Base-by-base conservation (phyloP, 2,329 filamentous ascomycete genomes). In the Reticulascus tulasneorum region DNA sequence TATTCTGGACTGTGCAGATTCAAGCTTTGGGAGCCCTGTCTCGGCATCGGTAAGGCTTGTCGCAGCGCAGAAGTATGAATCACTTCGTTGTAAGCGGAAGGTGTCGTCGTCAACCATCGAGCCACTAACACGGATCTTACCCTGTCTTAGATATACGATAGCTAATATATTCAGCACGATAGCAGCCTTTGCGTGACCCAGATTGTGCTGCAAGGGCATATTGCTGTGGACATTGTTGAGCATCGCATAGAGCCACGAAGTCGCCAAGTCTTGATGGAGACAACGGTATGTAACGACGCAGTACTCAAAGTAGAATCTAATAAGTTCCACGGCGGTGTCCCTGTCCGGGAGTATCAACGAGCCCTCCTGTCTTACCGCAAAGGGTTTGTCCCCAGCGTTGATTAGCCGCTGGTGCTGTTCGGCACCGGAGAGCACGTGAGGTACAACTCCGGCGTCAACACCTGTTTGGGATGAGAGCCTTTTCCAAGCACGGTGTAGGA, bases 241-340 rank as follows among this genome's bases (percentile, higher is more conserved):
- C 29, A 71, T 59, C 4, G 58, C 47, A 18, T 63, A 53, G 9
- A 71, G 49, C 71, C 73, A 77, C 5, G 46, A 37, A 29, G 70
- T 62, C 7, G 76, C 67, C 11, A 63, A 69, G 0, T 67, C 68
- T 5, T 71, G 61, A 48, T 79, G 72, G 17, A 80, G 51, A 40
- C 77, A 75, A 5, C 75, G 66, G 47, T 79, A 77, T 0, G 76
- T 79, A 5, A 75, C 73, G 20, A 76, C 69, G 13, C 73, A 76
- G 43, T 71, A 72, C 29, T 79, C 75, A 47, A 79, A 79, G 45
- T 79, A 80, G 16, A 73, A 62, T 5, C 47, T 38, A 25, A 60
- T 35, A 11, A 59, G 46, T 2, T 49, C 40, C 8, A 39, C 28
- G 9, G 48, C 44, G 3, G 38, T 23, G 2, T 45, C 29, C 3